Evolutionary conservation across 352 stramenopile genomes (phyloP).

Genomic region (Aphanomyces invadans): DNA sequence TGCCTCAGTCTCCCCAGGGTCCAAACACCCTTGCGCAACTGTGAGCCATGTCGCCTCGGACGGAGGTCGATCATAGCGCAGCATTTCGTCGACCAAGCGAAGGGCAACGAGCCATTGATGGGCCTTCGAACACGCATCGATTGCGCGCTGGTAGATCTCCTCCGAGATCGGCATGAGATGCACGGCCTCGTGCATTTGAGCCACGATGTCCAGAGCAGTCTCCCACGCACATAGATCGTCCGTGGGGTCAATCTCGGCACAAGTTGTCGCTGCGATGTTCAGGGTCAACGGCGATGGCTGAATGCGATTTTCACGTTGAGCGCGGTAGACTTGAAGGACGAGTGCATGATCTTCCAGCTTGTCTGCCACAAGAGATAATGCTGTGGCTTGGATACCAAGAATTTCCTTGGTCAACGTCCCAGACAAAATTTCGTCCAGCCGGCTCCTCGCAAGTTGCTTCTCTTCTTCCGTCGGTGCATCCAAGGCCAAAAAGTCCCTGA

Average conservation of each 20-base stretch:
- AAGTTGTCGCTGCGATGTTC: not conserved
- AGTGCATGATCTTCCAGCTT: constrained; percentile 12
- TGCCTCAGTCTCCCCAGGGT: not conserved
- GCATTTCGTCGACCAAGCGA: constrained; percentile 10
- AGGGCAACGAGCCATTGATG: constrained; percentile 10
- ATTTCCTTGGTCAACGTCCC: not conserved
- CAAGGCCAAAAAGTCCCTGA: constrained; percentile 11
- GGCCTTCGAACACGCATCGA: constrained; percentile 1
- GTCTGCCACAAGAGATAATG: constrained; percentile 1
- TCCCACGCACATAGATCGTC: constrained; percentile 6
- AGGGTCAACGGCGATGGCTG: constrained; percentile 12
- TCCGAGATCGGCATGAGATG: constrained; percentile 21
- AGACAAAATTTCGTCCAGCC: not conserved
- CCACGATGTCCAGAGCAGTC: constrained; percentile 17
- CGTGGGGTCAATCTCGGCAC: not conserved
- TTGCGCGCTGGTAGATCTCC: constrained; percentile 17
- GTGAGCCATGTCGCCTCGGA: not conserved
- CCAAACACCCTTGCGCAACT: not conserved
- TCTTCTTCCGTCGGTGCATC: not conserved
- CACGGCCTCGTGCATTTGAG: constrained; percentile 23
- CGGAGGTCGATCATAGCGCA: not conserved
- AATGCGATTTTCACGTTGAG: not conserved
- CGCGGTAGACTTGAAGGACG: constrained; percentile 10
- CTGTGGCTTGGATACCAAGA: constrained; percentile 16
- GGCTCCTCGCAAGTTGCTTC: not conserved